Evolutionary conservation across 441 rosid genomes (phyloP).

Genomic region (Adansonia rubrostipa): DNA sequence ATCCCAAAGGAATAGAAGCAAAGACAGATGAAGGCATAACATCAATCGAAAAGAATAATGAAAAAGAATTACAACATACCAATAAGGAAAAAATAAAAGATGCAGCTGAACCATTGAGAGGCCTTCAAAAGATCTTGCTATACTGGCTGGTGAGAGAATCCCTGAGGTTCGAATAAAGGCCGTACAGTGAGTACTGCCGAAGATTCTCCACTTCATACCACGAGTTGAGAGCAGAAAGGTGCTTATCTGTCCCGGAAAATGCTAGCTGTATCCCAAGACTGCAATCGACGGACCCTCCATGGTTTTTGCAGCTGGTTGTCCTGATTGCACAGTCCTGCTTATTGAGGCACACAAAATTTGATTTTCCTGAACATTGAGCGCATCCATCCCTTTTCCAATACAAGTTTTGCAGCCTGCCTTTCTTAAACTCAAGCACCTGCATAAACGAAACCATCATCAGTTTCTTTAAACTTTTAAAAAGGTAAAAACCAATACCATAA

Average conservation of each 20-base stretch:
- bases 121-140: constrained; percentile 56
- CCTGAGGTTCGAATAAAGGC: constrained; percentile 79
- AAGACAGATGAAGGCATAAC: constrained; percentile 4
- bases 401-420: too few relatives aligned
- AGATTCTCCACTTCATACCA: constrained; percentile 95
- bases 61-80: constrained; percentile 28
- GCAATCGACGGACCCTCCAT: constrained; percentile 78
- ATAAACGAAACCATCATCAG: not conserved
- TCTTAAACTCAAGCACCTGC: too few relatives aligned
- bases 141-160: constrained; percentile 70
- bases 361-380: constrained; percentile 49
- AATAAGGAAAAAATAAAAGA: constrained; percentile 23
- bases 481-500: not conserved
- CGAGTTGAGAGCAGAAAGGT: constrained; percentile 72
- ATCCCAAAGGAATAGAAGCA: constrained; percentile 5
- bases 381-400: too few relatives aligned
- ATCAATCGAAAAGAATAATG: constrained; percentile 13
- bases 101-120: constrained; percentile 31
- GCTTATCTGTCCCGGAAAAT: constrained; percentile 96
- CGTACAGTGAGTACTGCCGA: constrained; percentile 86
- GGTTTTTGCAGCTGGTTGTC: constrained; percentile 65
- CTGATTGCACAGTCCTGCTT: constrained; percentile 78
- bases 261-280: constrained; percentile 93
- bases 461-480: constrained; percentile 12
- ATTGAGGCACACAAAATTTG: constrained; percentile 75